These are phyloP conservation scores for Pseudocohnilembus persalinus DNA, from an alignment of 169 alveolate species.

Conservation along the genomic window DNA sequence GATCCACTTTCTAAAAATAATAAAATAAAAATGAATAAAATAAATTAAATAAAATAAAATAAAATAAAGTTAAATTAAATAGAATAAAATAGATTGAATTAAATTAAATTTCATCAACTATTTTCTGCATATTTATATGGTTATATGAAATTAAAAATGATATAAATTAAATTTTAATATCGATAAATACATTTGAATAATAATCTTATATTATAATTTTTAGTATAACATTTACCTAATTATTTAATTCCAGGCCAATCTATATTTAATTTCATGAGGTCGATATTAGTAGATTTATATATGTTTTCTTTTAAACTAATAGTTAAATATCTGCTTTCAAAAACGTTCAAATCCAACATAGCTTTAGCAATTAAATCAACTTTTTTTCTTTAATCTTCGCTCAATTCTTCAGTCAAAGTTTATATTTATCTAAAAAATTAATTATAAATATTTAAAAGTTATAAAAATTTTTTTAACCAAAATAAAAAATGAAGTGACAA, in stretches of 20 bases:
- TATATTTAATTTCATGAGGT: conserved; percentile 49
- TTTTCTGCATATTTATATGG: neutral
- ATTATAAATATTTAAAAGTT: neutral
- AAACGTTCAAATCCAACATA: conserved; percentile 38
- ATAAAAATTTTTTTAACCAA: too few relatives aligned
- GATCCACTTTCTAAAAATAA: conserved; percentile 42
- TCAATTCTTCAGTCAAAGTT: conserved; percentile 28
- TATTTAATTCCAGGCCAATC: conserved; percentile 61
- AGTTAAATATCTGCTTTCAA: conserved; percentile 50
- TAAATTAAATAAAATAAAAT: too few relatives aligned
- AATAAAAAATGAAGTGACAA: too few relatives aligned
- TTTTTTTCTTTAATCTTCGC: conserved; percentile 30
- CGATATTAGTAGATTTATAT: conserved; percentile 40
- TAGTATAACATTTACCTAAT: conserved; percentile 22
- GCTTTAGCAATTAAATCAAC: conserved; percentile 48
- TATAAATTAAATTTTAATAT: neutral
- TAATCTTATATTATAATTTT: neutral
- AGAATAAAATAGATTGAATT: neutral
- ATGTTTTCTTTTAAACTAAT: conserved; percentile 15
- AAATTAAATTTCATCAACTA: neutral
- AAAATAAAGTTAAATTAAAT: too few relatives aligned
- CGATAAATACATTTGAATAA: neutral
- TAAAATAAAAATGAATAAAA: too few relatives aligned
- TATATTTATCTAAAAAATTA: conserved; percentile 16
- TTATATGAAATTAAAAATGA: neutral